Base-by-base conservation (phyloP, 768 basidiomycete genomes). In the Exidia glandulosa region DNA sequence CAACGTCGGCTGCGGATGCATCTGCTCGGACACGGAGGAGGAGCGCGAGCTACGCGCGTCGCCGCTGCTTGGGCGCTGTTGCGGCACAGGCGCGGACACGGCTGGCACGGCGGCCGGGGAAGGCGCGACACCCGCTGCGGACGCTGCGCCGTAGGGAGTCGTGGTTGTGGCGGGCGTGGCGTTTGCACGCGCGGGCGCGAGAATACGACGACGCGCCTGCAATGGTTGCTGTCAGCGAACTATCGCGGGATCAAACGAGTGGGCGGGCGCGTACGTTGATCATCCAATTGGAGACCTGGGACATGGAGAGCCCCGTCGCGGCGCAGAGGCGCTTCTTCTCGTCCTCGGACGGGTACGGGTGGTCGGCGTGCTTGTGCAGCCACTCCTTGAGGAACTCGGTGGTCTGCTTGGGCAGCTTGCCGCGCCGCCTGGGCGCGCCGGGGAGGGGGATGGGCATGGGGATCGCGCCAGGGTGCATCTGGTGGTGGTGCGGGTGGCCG, bases 251-350 rank as follows among this genome's bases (percentile, higher is more conserved):
- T 45, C 41, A 45, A 45, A 45, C 9, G 41, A 56, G 23, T 23
- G 23, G 61, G 50, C n/a, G 45, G 12, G 16, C 14, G 74, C 81
- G 57, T 59, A 82, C 90, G 66, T 92, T 92, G 68, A 92, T 92
- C 90, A 92, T 92, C 90, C 90, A 92, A 70, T 92, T 92, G 57
- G 88, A 90, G 0, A 92, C 88, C 72, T 93, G 90, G 72, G 80
- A 83, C 88, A 92, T 92, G 74, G 85, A 88, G 63, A 93, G 74
- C 29, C 88, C 88, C 1, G 90, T 93, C 41, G 87, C 87, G 66
- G 87, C 82, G 72, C 90, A 92, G 64, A 93, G 74, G 69, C 88
- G 87, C 68, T 91, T 91, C 75, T 93, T 93, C 78, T 92, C 90
- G 63, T 91, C 88, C 70, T 93, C 90, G 65, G 83, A 86, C 32